Conservation (phyloP, 2,329 filamentous ascomycete genomes). For the Myriosclerotinia scirpicola region DNA sequence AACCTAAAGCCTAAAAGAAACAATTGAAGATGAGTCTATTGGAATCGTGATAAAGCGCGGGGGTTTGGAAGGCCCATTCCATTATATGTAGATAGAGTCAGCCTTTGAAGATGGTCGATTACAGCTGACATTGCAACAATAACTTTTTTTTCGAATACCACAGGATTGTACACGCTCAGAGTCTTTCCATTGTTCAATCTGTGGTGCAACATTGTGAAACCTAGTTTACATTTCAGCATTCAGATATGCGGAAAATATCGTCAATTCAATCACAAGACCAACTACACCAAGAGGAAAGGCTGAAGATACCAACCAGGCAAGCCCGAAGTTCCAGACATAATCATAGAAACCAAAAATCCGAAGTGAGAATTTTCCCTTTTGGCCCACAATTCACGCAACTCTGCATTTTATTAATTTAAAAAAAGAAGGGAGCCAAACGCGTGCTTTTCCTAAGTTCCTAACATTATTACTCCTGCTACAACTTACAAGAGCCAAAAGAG, state of each 20-base stretch:
- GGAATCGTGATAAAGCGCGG: constrained; percentile 20
- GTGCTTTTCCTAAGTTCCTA: neutral
- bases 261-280: constrained; percentile 21
- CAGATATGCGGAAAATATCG: constrained; percentile 20
- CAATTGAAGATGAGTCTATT: constrained; percentile 14
- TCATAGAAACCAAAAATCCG: neutral
- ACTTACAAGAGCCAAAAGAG: neutral
- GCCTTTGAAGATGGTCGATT: constrained; percentile 12
- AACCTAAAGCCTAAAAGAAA: neutral
- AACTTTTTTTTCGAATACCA: constrained; percentile 8
- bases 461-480: neutral
- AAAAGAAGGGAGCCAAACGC: neutral
- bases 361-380: constrained; percentile 15
- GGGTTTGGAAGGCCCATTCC: constrained; percentile 1
- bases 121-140: constrained; percentile 14
- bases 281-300: constrained; percentile 21
- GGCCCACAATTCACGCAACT: constrained; percentile 17
- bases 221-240: neutral
- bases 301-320: constrained; percentile 16
- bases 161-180: neutral
- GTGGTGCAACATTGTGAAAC: constrained; percentile 19
- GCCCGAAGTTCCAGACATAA: constrained; percentile 5
- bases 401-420: constrained; percentile 11
- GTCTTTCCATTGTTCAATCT: constrained; percentile 16
- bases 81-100: constrained; percentile 15